Base-by-base conservation (phyloP, 129 eudicot genomes). In the Deinandra increscens region DNA sequence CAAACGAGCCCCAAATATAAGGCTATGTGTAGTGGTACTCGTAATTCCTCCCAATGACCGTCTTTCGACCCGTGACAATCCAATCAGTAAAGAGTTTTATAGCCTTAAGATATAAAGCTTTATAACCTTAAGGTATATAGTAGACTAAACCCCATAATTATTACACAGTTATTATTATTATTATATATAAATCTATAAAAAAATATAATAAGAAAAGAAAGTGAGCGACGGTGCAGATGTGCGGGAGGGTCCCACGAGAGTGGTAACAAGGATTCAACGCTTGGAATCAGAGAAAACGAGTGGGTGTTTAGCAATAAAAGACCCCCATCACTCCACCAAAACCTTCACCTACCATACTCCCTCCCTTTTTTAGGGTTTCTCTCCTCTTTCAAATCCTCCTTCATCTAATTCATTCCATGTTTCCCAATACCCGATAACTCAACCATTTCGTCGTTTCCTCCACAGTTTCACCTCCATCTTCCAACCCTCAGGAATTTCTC, bases 261-360 rank as follows among this genome's bases (percentile, higher is more conserved):
- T n/a, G 8, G 20, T 11, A 14, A 46, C 5, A 46, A 46, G 53
- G 18, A 45, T 45, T 45, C 11, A 13, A 45, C n/a, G 51, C 11
- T 14, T 12, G 5, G 17, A 45, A 45, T 1, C 14, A 19, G 51
- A 46, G 19, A 46, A 46, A 46, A 46, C 22, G 19, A 46, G 9
- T 5, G 19, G 13, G 53, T n/a, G n/a, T 46, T 4, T 46, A 14
- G 53, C n/a, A 46, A 46, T n/a, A 42, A 42, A 42, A 42, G 14
- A 44, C 15, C 4, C 0, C 5, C 5, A 3, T 44, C 49, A 82
- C 76, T 78, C 83, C 79, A 74, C 70, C 75, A 17, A 74, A 59
- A 82, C 61, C 54, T 82, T 80, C 82, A 90, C 91, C 89, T 81
- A 80, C 87, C 55, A 33, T 53, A 56, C 76, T 50, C 53, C 60